Conservation (phyloP, 169 alveolate species). For the Plasmodium vinckei region DNA sequence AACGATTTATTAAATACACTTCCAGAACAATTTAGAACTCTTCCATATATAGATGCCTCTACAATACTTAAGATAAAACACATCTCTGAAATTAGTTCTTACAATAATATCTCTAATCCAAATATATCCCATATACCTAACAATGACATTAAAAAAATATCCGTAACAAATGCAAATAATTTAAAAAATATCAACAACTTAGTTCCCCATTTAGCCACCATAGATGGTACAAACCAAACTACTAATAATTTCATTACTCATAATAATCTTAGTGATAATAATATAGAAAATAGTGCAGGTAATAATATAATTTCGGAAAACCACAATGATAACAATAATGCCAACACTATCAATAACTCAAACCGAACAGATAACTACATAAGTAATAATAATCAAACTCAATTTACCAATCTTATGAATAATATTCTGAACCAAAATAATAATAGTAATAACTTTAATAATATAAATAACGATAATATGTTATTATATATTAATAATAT, state of each 20-base stretch:
- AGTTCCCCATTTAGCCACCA: neutral
- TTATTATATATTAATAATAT: conserved; percentile 26
- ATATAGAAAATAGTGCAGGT: neutral
- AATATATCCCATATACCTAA: conserved; percentile 21
- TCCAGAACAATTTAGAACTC: conserved; percentile 62
- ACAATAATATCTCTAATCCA: conserved; percentile 11
- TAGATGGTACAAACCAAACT: neutral
- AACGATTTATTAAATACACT: conserved; percentile 27
- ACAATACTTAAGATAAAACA: conserved; percentile 62
- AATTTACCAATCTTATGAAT: conserved; percentile 9
- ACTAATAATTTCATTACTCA: neutral
- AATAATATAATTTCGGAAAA: neutral
- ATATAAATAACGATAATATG: conserved; percentile 45
- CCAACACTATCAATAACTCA: conserved; percentile 3
- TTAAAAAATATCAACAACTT: conserved; percentile 12
- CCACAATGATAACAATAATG: neutral
- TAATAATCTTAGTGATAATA: neutral
- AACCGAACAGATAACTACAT: neutral
- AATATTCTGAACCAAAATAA: conserved; percentile 7
- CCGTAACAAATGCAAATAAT: conserved; percentile 19
- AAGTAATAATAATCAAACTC: conserved; percentile 16
- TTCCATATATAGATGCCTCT: conserved; percentile 73
- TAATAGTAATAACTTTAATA: conserved; percentile 4
- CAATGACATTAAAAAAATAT: conserved; percentile 22
- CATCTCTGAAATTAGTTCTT: conserved; percentile 20